Evolutionary conservation across 176 grass and related monocot genomes (phyloP).

Genomic region (Bothriochloa decipiens): DNA sequence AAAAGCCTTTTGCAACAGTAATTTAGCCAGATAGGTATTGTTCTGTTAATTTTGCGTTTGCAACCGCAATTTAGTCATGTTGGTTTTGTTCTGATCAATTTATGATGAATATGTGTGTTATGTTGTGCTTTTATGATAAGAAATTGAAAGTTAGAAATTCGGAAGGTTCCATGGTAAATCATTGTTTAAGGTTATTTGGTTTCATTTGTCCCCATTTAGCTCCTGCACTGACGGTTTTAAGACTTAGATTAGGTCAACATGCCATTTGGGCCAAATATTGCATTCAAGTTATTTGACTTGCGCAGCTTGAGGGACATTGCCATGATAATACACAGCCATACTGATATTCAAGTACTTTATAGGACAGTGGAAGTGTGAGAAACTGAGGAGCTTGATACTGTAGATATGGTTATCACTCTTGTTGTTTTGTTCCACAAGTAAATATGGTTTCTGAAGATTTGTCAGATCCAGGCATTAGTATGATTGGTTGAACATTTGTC

Average conservation of each 20-base stretch:
- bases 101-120: neutral
- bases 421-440: neutral
- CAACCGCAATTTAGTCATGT: neutral
- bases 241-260: neutral
- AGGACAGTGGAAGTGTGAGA: neutral
- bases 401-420: neutral
- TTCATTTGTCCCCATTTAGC: neutral
- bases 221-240: neutral
- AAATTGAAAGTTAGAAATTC: neutral
- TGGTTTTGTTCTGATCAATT: neutral
- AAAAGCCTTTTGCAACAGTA: neutral
- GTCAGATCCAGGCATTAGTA: neutral
- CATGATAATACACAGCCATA: neutral
- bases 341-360: neutral
- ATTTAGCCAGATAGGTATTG: neutral
- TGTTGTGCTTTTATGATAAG: neutral
- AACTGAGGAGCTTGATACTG: neutral
- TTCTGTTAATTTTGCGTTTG: neutral
- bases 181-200: neutral
- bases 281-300: neutral
- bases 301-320: slow-evolving; percentile 1
- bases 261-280: neutral
- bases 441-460: neutral
- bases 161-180: neutral
- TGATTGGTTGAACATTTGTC: neutral